phyloP scores from a whole-genome alignment of 306 rosid species.

The Sesbania bispinosa region DNA sequence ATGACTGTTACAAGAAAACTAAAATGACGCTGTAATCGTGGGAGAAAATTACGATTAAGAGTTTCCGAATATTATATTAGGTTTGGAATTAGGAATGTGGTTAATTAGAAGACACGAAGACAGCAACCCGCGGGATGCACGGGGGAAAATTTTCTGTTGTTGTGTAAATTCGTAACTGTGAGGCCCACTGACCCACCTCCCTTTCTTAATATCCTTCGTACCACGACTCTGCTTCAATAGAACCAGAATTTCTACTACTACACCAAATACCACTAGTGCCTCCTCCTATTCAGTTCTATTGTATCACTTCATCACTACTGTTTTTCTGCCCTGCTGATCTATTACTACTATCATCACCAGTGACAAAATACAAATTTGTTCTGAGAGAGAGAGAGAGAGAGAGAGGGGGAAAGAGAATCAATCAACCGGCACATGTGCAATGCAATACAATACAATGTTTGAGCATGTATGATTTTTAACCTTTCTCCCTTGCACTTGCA shows the following conservation, averaged over 20 bases:
- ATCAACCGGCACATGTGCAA: too few relatives aligned
- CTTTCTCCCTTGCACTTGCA: background rate
- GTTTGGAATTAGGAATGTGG: background rate
- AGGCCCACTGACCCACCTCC: conserved; percentile 9
- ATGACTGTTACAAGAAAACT: too few relatives aligned
- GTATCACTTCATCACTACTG: background rate
- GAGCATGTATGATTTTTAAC: background rate
- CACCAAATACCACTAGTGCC: background rate
- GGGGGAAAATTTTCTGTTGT: conserved; percentile 46
- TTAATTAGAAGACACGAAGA: background rate
- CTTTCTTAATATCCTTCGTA: conserved; percentile 23
- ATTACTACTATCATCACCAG: background rate
- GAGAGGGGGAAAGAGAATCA: background rate
- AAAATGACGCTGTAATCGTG: too few relatives aligned
- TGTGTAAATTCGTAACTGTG: background rate
- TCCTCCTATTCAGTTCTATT: too few relatives aligned
- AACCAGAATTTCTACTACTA: background rate
- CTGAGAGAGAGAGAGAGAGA: background rate
- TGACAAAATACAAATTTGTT: background rate
- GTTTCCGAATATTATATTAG: background rate
- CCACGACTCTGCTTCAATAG: conserved; percentile 13
- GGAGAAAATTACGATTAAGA: too few relatives aligned
- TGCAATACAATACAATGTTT: too few relatives aligned
- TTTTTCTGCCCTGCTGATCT: background rate
- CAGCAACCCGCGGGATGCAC: conserved; percentile 76